Evolutionary conservation across 2,329 filamentous ascomycete species (phyloP).

Genomic region (Westerdykella sp.): DNA sequence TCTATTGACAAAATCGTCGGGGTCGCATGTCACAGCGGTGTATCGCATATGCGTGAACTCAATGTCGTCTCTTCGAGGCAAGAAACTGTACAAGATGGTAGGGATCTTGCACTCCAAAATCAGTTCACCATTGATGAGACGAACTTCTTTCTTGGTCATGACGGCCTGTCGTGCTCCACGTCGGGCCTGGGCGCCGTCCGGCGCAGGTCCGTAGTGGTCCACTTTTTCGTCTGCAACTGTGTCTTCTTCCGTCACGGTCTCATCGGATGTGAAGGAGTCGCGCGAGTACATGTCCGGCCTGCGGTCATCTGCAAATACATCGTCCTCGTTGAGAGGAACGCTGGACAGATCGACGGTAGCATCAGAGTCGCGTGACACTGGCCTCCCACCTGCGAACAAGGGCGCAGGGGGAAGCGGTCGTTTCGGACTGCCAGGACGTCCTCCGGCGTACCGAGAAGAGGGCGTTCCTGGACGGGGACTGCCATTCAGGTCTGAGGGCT

Average conservation of each 20-base stretch:
- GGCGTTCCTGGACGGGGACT: slow-evolving; percentile 86
- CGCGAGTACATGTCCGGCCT: slow-evolving; percentile 57
- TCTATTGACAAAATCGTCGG: slow-evolving; percentile 80
- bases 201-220: slow-evolving; percentile 81
- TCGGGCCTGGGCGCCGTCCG: slow-evolving; percentile 77
- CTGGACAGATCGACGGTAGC: slow-evolving; percentile 56
- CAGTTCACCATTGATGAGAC: slow-evolving; percentile 93
- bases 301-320: slow-evolving; percentile 64
- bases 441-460: slow-evolving; percentile 76
- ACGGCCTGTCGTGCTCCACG: slow-evolving; percentile 81
- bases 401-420: slow-evolving; percentile 84
- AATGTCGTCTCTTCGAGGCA: slow-evolving; percentile 84
- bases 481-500: slow-evolving; percentile 83
- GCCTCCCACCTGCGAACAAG: slow-evolving; percentile 60
- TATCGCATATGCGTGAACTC: slow-evolving; percentile 99
- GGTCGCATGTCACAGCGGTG: slow-evolving; percentile 96
- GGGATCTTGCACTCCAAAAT: slow-evolving; percentile 99
- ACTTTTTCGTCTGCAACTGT: slow-evolving; percentile 50
- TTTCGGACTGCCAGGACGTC: slow-evolving; percentile 71
- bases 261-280: slow-evolving; percentile 56
- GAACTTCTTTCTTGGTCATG: slow-evolving; percentile 88
- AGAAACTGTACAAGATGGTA: slow-evolving; percentile 93
- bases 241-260: slow-evolving; percentile 46
- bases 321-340: slow-evolving; percentile 60
- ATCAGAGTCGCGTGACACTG: slow-evolving; percentile 39